Percentiles rank a stretch among this genome's conserved stretches.
These are phyloP conservation scores for Penstemon davidsonii DNA, from an alignment of 257 asterid species.

Conservation along the genomic window DNA sequence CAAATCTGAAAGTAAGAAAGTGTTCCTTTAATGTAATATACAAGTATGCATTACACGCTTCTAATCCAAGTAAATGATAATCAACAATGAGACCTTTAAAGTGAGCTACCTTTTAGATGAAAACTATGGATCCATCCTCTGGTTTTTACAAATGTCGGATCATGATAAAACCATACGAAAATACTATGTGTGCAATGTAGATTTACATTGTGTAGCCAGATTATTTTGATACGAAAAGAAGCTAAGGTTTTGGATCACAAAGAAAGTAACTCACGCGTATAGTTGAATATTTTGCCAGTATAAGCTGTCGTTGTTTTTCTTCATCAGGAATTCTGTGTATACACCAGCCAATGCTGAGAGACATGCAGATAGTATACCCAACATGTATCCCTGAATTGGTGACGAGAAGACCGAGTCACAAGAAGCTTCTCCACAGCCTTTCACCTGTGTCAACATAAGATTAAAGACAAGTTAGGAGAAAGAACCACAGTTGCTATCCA, in stretches of 20 bases:
- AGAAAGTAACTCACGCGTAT: constrained; percentile 64
- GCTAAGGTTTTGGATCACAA: background rate
- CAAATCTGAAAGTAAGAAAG: constrained; percentile 64
- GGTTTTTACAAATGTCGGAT: too few relatives aligned
- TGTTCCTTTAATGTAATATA: constrained; percentile 26
- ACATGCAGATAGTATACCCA: constrained; percentile 88
- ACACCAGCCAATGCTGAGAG: constrained; percentile 97
- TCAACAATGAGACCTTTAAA: too few relatives aligned
- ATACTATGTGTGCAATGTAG: too few relatives aligned
- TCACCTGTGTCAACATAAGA: constrained; percentile 53
- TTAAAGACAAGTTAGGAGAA: background rate
- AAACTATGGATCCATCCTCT: too few relatives aligned
- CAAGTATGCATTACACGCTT: background rate
- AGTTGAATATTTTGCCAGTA: constrained; percentile 95
- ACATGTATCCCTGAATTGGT: constrained; percentile 87
- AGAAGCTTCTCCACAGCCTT: constrained; percentile 94
- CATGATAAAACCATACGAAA: too few relatives aligned
- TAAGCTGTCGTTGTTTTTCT: constrained; percentile 93
- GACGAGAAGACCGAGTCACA: constrained; percentile 87
- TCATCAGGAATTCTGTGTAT: constrained; percentile 98
- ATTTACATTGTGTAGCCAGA: too few relatives aligned
- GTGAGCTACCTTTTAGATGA: too few relatives aligned
- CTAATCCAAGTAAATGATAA: too few relatives aligned
- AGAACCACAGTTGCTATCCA: constrained; percentile 9
- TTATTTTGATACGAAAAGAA: constrained; percentile 10